Evolutionary conservation across 371 early-diverging fungal species (phyloP), one percentile per base, ranked within the genome.

Genomic region (Apophysomyces sp.): DNA sequence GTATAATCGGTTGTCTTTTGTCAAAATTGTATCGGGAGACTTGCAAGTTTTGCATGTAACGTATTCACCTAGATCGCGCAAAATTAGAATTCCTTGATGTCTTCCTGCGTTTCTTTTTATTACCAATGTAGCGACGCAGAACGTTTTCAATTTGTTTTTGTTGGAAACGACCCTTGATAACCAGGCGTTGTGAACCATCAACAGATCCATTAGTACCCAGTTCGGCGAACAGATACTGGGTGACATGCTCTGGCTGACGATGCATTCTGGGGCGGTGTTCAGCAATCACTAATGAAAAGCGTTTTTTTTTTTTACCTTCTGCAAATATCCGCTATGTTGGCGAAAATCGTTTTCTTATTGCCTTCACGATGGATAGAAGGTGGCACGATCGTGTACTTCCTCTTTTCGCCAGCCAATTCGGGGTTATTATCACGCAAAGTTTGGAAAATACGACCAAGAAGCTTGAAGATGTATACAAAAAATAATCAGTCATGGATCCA

Each of bases 11-110:
- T 97, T 96, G 66, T 99, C 98, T 86, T 96, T 99, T 32, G 89
- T 88, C 70, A 99, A 78, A 24, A 90, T 83, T 13, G 99, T 99
- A 55, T 98, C 94, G 41, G 94, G 92, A 5, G 93, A 92, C 69
- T 94, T 96, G 89, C 99, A 99, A 31, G 96, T 94, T 82, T 96
- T 97, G 87, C 99, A 99, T 2, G 96, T 91, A 26, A 99, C 99
- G 68, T 98, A 99, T 75, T 98, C 97, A 63, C 92, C 93, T 86
- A 32, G 12, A 55, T 34, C 34, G 34, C 34, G 21, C 15, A 13
- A 26, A n/a, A 21, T 9, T 18, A 7, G 9, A 8, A 24, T 21
- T 21, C 4, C 7, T 44, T 44, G 18, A 24, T 21, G 2, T 18
- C 21, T 0, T 9, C 24, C 21, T 18, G 8, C 21, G 9, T 7